Evolutionary conservation across 108 stramenopile species (phyloP), one percentile per base, ranked within the genome.

Genomic region (Mediolabrus comicus): DNA sequence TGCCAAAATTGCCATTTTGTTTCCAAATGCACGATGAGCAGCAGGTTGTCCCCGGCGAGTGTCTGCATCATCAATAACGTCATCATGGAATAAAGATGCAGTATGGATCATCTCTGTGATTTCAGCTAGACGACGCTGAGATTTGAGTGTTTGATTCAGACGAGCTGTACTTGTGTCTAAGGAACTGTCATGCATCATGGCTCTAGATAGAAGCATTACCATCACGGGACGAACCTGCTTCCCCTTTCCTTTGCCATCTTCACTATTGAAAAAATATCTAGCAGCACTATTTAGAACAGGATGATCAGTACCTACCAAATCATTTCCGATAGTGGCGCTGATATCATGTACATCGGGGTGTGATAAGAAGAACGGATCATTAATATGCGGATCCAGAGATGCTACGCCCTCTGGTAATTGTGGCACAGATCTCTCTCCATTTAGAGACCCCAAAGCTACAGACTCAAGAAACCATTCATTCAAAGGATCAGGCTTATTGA

Each of bases 41-140:
- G 97, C 83, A 1, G 96, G 84, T n/a, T 82, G 76, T 3, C 96
- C 96, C 5, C 98, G 83, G 2, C 98, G 91, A 31, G 93, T 96
- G 65, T 97, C 96, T 26, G 98, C 89, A 54, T 87, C 90, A 60
- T 99, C 98, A 72, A 99, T 97, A 53, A 99, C 98, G 75, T 99
- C 98, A 65, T 99, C 98, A 77, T 99, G 97, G 62, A 97, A 93
- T 13, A 99, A 80, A 16, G 90, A 92, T 19, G 98, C 97, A 3
- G 98, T 98, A 82, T 99, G 98, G 61, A 99, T 97, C 87, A 98
- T 94, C 87, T 99, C 98, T 13, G 97, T 95, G 28, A 99, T 98
- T 83, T 98, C 97, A 11, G 97, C 98, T 46, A 99, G 81, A 6
- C 98, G 81, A 13, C 92, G 88, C 77, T 99, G 97, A 9, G 90